Evolutionary conservation across 202 grass and related monocot species (phyloP).

Genomic region (Cymbopogon flexuosus): DNA sequence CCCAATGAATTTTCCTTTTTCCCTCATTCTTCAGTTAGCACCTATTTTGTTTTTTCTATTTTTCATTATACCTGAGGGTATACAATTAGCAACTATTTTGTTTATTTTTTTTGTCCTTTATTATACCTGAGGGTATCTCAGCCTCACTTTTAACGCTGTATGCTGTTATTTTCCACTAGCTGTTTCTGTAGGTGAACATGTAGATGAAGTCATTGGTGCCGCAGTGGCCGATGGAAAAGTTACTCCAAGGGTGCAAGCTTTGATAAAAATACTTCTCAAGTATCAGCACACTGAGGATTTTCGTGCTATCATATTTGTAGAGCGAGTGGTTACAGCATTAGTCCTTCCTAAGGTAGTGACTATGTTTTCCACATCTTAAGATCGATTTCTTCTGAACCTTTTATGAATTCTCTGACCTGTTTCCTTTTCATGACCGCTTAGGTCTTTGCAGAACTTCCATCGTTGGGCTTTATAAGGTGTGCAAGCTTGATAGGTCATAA

Average conservation of each 20-base stretch:
- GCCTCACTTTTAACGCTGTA: slow-evolving; percentile 10
- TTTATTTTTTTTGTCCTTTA: slow-evolving; percentile 19
- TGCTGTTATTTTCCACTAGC: slow-evolving; percentile 40
- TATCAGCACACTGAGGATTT: slow-evolving; percentile 97
- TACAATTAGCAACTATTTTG: neutral
- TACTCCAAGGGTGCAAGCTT: slow-evolving; percentile 86
- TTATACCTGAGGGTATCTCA: slow-evolving; percentile 4
- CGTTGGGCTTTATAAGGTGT: slow-evolving; percentile 79
- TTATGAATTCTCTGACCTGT: slow-evolving; percentile 26
- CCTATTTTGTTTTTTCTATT: neutral
- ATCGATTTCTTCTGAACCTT: neutral
- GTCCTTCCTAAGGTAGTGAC: slow-evolving; percentile 88
- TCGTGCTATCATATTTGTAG: slow-evolving; percentile 96
- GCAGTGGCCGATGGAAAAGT: slow-evolving; percentile 95
- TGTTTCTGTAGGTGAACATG: slow-evolving; percentile 97
- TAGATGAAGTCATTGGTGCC: slow-evolving; percentile 90
- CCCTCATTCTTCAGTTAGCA: neutral
- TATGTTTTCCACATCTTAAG: slow-evolving; percentile 5
- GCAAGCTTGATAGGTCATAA: slow-evolving; percentile 98
- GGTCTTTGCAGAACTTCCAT: slow-evolving; percentile 93
- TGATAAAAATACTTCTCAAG: slow-evolving; percentile 97
- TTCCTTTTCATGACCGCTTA: slow-evolving; percentile 26
- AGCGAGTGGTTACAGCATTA: slow-evolving; percentile 94
- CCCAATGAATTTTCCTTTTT: neutral
- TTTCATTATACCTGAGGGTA: neutral